phyloP scores from a whole-genome alignment of 768 basidiomycete genomes.

The Boletellus sp. region DNA sequence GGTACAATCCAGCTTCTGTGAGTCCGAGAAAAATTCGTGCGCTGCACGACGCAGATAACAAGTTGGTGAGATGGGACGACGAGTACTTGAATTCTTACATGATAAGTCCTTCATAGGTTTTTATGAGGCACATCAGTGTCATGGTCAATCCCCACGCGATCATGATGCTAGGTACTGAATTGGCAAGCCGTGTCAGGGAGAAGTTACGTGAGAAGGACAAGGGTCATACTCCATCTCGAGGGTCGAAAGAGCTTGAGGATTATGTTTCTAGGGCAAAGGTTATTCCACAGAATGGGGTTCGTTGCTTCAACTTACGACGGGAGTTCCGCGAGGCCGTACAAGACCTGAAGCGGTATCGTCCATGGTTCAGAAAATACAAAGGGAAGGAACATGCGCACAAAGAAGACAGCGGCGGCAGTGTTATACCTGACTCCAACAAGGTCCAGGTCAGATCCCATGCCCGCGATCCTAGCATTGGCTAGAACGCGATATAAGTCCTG shows the following conservation, averaged over 20 bases:
- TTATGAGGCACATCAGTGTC: constrained; percentile 2
- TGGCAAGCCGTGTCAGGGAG: not conserved
- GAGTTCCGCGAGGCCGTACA: not conserved
- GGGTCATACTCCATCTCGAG: not conserved
- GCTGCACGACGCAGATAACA: not conserved
- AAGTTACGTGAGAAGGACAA: not conserved
- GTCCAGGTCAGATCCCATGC: not conserved
- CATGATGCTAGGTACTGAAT: not conserved
- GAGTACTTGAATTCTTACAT: not conserved
- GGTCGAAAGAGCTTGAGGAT: not conserved
- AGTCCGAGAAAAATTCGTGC: constrained; percentile 1
- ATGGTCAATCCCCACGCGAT: not conserved
- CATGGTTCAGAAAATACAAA: not conserved
- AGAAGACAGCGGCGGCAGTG: constrained; percentile 1
- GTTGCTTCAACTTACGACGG: not conserved
- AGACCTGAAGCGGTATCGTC: not conserved
- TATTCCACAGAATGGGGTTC: not conserved
- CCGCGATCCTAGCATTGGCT: not conserved
- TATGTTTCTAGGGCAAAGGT: not conserved
- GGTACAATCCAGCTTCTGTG: not conserved
- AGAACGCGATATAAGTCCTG: not conserved
- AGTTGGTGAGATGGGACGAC: too few relatives aligned
- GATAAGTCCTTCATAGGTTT: not conserved
- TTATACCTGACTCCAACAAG: constrained; percentile 1
- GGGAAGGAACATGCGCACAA: not conserved